Evolutionary conservation across 108 stramenopile genomes (phyloP).

Genomic region (Cyclotella choctawhatcheeana): DNA sequence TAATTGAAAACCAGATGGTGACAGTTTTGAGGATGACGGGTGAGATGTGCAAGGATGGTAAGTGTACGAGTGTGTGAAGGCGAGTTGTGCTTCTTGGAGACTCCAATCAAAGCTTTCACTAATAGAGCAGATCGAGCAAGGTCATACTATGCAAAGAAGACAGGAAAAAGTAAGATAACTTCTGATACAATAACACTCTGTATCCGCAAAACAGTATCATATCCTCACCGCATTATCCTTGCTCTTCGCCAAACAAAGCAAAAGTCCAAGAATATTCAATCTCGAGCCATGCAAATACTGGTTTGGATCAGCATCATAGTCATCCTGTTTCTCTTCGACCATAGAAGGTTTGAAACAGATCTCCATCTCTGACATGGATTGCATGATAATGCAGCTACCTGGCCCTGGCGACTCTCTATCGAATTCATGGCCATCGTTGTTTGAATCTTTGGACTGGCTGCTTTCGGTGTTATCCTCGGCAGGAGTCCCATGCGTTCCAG

Average conservation of each 20-base stretch:
- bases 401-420: neutral
- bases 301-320: slow-evolving; percentile 71
- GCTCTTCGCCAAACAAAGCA: slow-evolving; percentile 74
- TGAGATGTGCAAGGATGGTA: slow-evolving; percentile 68
- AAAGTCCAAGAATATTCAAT: slow-evolving; percentile 69
- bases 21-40: slow-evolving; percentile 76
- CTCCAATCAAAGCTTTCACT: slow-evolving; percentile 55
- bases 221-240: slow-evolving; percentile 77
- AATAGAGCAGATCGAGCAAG: slow-evolving; percentile 57
- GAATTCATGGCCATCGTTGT: neutral
- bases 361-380: slow-evolving; percentile 8
- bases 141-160: slow-evolving; percentile 38
- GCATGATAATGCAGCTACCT: neutral
- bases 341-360: slow-evolving; percentile 19
- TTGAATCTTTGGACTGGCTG: neutral
- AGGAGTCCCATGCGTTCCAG: slow-evolving; percentile 18
- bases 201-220: neutral
- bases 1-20: slow-evolving; percentile 71
- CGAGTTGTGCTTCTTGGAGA: slow-evolving; percentile 65
- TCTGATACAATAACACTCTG: neutral
- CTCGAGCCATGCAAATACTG: slow-evolving; percentile 62
- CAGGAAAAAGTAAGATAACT: neutral
- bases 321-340: slow-evolving; percentile 16
- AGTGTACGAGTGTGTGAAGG: slow-evolving; percentile 71
- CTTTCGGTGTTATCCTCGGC: neutral